These are phyloP conservation scores for Solanum medicagineum DNA, from an alignment of 257 asterid species.

Conservation along the genomic window DNA sequence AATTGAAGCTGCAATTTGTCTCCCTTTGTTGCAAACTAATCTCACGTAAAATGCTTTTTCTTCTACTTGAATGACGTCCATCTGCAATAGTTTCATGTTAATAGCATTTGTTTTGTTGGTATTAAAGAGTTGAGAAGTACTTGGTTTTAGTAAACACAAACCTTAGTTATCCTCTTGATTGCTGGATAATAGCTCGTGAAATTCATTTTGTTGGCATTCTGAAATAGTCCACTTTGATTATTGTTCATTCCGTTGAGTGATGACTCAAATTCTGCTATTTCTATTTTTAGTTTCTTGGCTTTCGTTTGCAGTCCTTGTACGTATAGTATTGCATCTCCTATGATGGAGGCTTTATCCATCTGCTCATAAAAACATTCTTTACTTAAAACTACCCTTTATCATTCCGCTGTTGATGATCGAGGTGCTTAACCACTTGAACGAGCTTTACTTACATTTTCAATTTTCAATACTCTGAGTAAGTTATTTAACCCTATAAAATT, in stretches of 20 bases:
- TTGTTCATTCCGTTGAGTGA: constrained; percentile 1
- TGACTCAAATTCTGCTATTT: constrained; percentile 38
- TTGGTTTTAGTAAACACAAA: neutral
- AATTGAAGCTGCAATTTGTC: constrained; percentile 40
- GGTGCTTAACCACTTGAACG: too few relatives aligned
- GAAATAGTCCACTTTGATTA: constrained; percentile 5
- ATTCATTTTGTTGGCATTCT: constrained; percentile 2
- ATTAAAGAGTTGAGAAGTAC: neutral
- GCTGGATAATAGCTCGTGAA: constrained; percentile 8
- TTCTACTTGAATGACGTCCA: constrained; percentile 52
- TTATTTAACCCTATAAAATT: neutral
- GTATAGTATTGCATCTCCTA: constrained; percentile 61
- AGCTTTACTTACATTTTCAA: too few relatives aligned
- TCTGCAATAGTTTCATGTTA: constrained; percentile 17
- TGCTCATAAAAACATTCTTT: neutral
- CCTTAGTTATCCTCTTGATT: constrained; percentile 50
- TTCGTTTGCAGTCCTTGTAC: constrained; percentile 56
- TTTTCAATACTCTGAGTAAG: neutral
- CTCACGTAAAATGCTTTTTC: constrained; percentile 49
- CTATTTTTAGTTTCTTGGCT: constrained; percentile 43
- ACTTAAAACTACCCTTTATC: neutral
- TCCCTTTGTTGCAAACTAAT: constrained; percentile 30
- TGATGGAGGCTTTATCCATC: constrained; percentile 90
- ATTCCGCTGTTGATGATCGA: too few relatives aligned
- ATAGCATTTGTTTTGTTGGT: neutral